Evolutionary conservation across 441 rosid genomes (phyloP).

Genomic region (Syzygium malaccense): DNA sequence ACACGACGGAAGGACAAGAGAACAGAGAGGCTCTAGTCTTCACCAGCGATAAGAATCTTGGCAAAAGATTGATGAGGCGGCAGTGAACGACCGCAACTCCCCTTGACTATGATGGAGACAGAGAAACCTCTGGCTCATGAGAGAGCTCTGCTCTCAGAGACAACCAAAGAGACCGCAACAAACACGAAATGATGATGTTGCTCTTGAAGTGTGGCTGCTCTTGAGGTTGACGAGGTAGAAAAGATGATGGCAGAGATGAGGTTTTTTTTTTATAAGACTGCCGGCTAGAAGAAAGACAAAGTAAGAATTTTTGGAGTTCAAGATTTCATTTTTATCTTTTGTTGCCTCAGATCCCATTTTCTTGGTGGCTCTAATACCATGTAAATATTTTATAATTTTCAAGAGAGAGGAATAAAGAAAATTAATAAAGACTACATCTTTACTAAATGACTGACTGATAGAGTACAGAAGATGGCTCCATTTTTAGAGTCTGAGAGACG

Average conservation of each 20-base stretch:
- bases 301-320: not conserved
- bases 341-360: not conserved
- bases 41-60: not conserved
- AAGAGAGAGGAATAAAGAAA: not conserved
- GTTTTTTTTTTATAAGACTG: not conserved
- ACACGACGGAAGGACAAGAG: not conserved
- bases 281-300: not conserved
- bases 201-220: not conserved
- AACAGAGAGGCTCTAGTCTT: not conserved
- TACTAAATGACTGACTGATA: not conserved
- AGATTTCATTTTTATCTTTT: not conserved
- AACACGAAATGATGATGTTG: not conserved
- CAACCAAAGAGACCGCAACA: not conserved
- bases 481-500: not conserved
- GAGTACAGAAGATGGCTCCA: not conserved
- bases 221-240: not conserved
- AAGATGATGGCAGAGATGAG: not conserved
- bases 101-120: not conserved
- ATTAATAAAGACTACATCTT: not conserved
- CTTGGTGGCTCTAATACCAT: not conserved
- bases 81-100: not conserved
- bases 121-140: not conserved
- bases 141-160: not conserved
- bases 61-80: not conserved
- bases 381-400: not conserved